phyloP scores from a whole-genome alignment of 495 filamentous ascomycete species.

The Penicillium lividum region DNA sequence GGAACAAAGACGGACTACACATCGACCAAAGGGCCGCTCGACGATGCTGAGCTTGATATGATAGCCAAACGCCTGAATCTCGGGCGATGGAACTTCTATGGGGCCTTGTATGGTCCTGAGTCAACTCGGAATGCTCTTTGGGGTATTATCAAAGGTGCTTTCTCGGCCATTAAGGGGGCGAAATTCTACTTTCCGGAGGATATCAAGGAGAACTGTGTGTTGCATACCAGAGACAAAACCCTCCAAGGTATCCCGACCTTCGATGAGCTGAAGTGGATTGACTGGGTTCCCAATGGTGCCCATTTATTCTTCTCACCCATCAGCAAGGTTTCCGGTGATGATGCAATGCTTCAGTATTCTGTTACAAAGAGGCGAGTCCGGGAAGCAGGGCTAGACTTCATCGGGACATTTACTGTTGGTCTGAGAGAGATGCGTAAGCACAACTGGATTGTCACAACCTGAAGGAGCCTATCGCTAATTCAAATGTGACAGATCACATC shows the following conservation, averaged over 20 bases:
- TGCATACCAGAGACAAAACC: constrained; percentile 34
- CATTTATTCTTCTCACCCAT: no score
- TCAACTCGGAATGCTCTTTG: constrained; percentile 39
- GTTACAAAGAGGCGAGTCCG: no score
- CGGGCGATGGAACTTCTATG: constrained; percentile 59
- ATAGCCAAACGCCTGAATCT: constrained; percentile 37
- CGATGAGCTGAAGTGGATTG: constrained; percentile 55
- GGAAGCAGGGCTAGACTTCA: no score
- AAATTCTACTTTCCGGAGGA: constrained; percentile 48
- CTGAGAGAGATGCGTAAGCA: no score
- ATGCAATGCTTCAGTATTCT: no score
- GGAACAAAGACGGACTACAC: constrained; percentile 45
- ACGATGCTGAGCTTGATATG: constrained; percentile 35
- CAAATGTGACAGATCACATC: no score
- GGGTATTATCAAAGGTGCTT: constrained; percentile 46
- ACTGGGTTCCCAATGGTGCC: constrained; percentile 55
- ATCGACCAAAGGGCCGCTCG: constrained; percentile 39
- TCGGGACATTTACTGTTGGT: no score
- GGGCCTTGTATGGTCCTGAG: constrained; percentile 43
- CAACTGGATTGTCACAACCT: no score
- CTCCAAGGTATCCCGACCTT: constrained; percentile 49
- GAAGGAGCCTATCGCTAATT: no score
- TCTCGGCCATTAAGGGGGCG: constrained; percentile 43
- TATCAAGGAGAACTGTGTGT: not conserved
- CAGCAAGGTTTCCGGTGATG: no score